phyloP scores from a whole-genome alignment of 441 rosid genomes.

The Rhodomyrtus psidioides region DNA sequence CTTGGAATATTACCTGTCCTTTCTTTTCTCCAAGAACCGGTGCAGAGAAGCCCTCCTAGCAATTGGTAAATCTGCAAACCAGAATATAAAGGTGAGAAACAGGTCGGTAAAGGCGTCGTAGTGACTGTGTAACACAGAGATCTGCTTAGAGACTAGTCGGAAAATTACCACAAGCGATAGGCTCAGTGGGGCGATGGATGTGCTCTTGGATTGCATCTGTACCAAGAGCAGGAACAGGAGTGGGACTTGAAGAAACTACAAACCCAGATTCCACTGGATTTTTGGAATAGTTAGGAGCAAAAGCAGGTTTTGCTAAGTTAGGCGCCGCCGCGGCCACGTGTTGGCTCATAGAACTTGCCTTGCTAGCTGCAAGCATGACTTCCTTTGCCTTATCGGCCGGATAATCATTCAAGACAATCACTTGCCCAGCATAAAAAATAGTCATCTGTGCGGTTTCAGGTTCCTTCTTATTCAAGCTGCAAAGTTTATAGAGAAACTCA shows the following conservation, averaged over 20 bases:
- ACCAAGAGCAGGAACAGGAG: conserved; percentile 13
- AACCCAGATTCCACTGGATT: conserved; percentile 17
- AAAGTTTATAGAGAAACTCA: not conserved
- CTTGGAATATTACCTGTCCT: conserved; percentile 53
- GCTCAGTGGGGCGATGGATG: conserved; percentile 16
- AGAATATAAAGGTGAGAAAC: not conserved
- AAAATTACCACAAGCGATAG: conserved; percentile 40
- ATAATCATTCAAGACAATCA: conserved; percentile 54
- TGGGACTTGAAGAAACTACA: conserved; percentile 15
- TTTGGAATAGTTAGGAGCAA: not conserved
- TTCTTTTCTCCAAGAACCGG: conserved; percentile 76
- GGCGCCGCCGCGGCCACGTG: conserved; percentile 14
- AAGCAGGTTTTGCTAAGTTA: not conserved
- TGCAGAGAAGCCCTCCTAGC: conserved; percentile 89
- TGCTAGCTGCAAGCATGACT: conserved; percentile 55
- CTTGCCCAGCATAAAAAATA: conserved; percentile 68
- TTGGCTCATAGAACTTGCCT: conserved; percentile 23
- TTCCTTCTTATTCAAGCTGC: conserved; percentile 20
- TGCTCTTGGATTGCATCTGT: conserved; percentile 22
- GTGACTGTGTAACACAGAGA: not conserved
- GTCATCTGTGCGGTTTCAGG: conserved; percentile 57
- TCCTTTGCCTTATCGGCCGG: conserved; percentile 66
- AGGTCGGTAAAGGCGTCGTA: not conserved
- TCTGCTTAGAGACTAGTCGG: not conserved
- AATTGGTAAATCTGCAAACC: conserved; percentile 60